Evolutionary conservation across 2,329 filamentous ascomycete species (phyloP), one percentile per base, ranked within the genome.

Genomic region (Ceratocystis smalleyi): DNA sequence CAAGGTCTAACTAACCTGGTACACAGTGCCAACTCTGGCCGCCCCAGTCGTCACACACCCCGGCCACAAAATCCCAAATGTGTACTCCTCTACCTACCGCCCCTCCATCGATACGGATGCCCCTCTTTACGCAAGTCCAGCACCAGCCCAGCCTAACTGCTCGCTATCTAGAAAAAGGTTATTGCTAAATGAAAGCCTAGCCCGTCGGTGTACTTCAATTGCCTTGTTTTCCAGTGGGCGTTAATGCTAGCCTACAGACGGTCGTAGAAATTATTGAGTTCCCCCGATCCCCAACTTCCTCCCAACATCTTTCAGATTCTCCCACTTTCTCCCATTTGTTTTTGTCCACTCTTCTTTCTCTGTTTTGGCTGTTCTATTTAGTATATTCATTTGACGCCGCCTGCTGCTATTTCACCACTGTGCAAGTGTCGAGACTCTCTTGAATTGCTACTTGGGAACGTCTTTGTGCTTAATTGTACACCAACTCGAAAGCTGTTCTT

Each of bases 261-360:
- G 35, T 15, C 49, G 22, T 55, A 35, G 43, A 64, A 64, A 60
- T 40, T 43, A 60, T 64, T 61, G 63, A 60, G 19, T 19, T 59
- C 57, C 49, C 57, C 6, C 43, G 27, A 22, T 51, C 63, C 55
- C 63, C 32, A 49, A 59, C 27, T 60, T 35, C 63, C 55, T 64
- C 45, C 54, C 51, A 51, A 60, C 63, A 64, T 64, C 63, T 60
- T 64, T 64, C 59, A 30, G 10, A 8, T 64, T 35, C 54, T 59
- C 57, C 40, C 43, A 27, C 43, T 47, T 51, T 59, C 49, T 47
- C 32, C 22, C 22, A 15, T 51, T 40, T 40, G 35, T 2, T 40
- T 24, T 51, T 27, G 22, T 24, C 47, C 47, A 24, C 24, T 27
- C 47, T 27, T 51, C 24, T n/a, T 30, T 19, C 27, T 7, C 47